Evolutionary conservation across 306 rosid genomes (phyloP).

Genomic region (Hippophae tibetana): DNA sequence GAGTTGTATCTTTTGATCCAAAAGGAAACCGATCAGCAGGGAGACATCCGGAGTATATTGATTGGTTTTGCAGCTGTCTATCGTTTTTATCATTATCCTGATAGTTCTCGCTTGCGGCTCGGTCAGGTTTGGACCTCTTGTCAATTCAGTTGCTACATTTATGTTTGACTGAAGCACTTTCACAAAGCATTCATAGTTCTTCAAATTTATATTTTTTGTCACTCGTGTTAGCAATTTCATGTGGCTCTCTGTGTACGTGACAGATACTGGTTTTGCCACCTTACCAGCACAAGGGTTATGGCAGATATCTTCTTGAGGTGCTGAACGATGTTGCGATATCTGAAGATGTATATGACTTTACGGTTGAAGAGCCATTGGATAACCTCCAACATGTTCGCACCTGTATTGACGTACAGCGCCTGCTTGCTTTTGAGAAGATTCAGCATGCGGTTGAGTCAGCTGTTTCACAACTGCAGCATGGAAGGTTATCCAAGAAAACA

Average conservation of each 20-base stretch:
- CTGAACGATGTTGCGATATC: slow-evolving; percentile 54
- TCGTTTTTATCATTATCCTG: slow-evolving; percentile 85
- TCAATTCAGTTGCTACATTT: slow-evolving; percentile 10
- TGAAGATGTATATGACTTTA: slow-evolving; percentile 68
- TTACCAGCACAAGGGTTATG: slow-evolving; percentile 84
- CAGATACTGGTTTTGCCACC: slow-evolving; percentile 80
- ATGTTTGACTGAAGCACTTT: background rate
- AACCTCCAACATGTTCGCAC: slow-evolving; percentile 69
- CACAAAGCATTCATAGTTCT: background rate
- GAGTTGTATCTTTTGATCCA: slow-evolving; percentile 68
- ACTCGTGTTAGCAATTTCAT: background rate
- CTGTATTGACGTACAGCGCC: slow-evolving; percentile 57
- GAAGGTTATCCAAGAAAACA: slow-evolving; percentile 61
- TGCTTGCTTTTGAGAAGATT: slow-evolving; percentile 46
- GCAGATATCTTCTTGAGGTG: slow-evolving; percentile 63
- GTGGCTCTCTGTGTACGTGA: slow-evolving; percentile 15
- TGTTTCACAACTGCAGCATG: slow-evolving; percentile 49
- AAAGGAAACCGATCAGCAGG: slow-evolving; percentile 47
- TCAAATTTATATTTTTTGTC: background rate
- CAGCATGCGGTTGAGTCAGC: slow-evolving; percentile 41
- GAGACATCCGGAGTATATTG: slow-evolving; percentile 33
- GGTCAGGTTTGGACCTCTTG: slow-evolving; percentile 55
- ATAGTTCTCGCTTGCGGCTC: slow-evolving; percentile 61
- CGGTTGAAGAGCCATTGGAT: slow-evolving; percentile 90
- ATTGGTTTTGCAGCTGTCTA: slow-evolving; percentile 80